Evolutionary conservation across 2,329 filamentous ascomycete genomes (phyloP).

Genomic region (Madurella mycetomatis): DNA sequence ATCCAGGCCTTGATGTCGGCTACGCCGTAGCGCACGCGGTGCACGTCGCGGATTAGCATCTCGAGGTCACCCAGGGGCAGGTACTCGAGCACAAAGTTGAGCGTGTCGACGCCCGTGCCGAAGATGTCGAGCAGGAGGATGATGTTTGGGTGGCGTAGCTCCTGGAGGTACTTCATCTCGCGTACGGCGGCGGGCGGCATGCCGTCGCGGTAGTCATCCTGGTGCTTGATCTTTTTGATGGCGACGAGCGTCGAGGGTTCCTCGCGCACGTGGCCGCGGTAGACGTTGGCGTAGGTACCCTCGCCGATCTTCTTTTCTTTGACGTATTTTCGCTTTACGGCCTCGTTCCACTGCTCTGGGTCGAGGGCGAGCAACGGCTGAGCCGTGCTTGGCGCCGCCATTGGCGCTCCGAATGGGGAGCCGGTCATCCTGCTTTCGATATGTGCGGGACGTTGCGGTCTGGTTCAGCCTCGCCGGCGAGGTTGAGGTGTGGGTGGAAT

Average conservation of each 20-base stretch:
- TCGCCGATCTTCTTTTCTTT: conserved; percentile 91
- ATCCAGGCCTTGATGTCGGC: conserved; percentile 98
- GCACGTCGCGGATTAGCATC: conserved; percentile 83
- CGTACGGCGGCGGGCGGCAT: conserved; percentile 92
- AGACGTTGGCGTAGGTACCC: conserved; percentile 96
- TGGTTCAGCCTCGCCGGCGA: not conserved
- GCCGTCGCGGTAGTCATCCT: conserved; percentile 82
- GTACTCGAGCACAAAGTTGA: conserved; percentile 93
- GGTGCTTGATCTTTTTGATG: conserved; percentile 89
- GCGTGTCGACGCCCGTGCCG: conserved; percentile 91
- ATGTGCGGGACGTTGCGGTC: not conserved
- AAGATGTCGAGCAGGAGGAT: conserved; percentile 91
- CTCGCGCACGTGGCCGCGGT: conserved; percentile 72
- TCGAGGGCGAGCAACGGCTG: conserved; percentile 41
- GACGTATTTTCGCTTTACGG: conserved; percentile 82
- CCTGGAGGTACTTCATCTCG: conserved; percentile 92
- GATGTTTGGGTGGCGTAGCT: conserved; percentile 92
- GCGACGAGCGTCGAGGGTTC: conserved; percentile 75
- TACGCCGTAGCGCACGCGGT: conserved; percentile 72
- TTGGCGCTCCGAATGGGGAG: conserved; percentile 9
- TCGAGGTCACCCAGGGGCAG: conserved; percentile 91
- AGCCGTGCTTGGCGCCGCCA: conserved; percentile 17
- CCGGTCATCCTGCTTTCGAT: not conserved
- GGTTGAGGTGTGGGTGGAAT: not conserved
- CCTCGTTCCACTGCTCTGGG: conserved; percentile 74